Conservation (phyloP, 164 flowering plant species). For the Vitis rupestris region DNA sequence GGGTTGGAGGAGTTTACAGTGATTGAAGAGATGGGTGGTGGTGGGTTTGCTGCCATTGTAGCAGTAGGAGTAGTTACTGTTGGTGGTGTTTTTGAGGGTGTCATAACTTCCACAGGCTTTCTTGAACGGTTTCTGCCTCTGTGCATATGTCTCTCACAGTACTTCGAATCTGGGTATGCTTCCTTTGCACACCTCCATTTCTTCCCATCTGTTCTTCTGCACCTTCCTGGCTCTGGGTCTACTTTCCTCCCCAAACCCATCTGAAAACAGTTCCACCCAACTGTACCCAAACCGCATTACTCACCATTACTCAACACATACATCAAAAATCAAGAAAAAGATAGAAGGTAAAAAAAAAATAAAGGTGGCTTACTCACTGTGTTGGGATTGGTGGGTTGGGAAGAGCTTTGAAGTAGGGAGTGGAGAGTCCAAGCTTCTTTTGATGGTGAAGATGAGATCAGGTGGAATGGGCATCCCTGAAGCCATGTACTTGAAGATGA, state of each 20-base stretch:
- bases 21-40: constrained; percentile 24
- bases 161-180: constrained; percentile 78
- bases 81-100: constrained; percentile 10
- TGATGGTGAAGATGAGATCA: constrained; percentile 67
- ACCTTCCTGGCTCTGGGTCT: constrained; percentile 91
- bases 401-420: constrained; percentile 37
- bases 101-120: constrained; percentile 85
- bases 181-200: constrained; percentile 91
- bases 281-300: constrained; percentile 30
- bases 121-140: constrained; percentile 96
- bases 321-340: neutral
- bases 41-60: constrained; percentile 4
- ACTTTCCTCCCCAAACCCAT: constrained; percentile 72
- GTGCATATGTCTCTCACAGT: constrained; percentile 94
- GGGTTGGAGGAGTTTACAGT: constrained; percentile 13
- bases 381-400: constrained; percentile 42
- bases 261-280: constrained; percentile 69
- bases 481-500: constrained; percentile 68
- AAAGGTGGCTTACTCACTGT: constrained; percentile 41
- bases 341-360: neutral
- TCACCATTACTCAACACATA: neutral
- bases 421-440: constrained; percentile 45
- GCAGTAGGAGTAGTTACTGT: neutral
- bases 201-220: constrained; percentile 94
- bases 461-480: constrained; percentile 75